phyloP scores from a whole-genome alignment of 192 early-diverging fungal genomes.

The Linnemannia exigua region DNA sequence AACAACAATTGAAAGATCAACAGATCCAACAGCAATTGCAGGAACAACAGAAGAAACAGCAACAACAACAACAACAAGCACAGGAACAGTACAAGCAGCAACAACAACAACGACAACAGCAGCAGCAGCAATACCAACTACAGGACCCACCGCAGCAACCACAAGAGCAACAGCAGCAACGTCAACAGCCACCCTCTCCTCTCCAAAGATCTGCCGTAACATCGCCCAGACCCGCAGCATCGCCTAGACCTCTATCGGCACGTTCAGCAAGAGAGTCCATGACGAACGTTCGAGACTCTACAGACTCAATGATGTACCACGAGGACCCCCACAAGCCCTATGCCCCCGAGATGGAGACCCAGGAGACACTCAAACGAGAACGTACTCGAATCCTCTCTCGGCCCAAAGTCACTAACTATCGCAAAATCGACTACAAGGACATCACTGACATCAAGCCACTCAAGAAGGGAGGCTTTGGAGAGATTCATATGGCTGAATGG shows the following conservation, averaged over 20 bases:
- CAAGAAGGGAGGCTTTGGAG: slow-evolving; percentile 52
- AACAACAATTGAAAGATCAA: background rate
- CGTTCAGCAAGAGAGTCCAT: background rate
- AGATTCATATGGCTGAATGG: slow-evolving; percentile 53
- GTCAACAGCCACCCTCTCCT: background rate
- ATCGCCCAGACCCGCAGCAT: background rate
- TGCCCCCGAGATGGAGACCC: slow-evolving; percentile 34
- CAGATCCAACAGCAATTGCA: background rate
- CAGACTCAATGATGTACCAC: background rate
- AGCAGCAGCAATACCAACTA: slow-evolving; percentile 2
- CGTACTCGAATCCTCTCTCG: slow-evolving; percentile 41
- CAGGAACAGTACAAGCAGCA: background rate
- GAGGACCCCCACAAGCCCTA: slow-evolving; percentile 16
- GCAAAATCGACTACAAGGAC: slow-evolving; percentile 30
- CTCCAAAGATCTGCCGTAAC: background rate
- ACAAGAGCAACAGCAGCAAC: background rate
- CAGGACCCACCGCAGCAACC: background rate
- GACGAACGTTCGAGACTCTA: background rate
- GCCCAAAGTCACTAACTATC: slow-evolving; percentile 29
- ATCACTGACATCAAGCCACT: slow-evolving; percentile 42
- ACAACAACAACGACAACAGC: background rate
- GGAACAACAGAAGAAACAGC: background rate
- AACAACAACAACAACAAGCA: background rate
- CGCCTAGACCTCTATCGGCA: background rate
- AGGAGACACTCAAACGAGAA: slow-evolving; percentile 50